Base-by-base conservation (phyloP, 352 stramenopile species). In the Globisporangium spinosum region DNA sequence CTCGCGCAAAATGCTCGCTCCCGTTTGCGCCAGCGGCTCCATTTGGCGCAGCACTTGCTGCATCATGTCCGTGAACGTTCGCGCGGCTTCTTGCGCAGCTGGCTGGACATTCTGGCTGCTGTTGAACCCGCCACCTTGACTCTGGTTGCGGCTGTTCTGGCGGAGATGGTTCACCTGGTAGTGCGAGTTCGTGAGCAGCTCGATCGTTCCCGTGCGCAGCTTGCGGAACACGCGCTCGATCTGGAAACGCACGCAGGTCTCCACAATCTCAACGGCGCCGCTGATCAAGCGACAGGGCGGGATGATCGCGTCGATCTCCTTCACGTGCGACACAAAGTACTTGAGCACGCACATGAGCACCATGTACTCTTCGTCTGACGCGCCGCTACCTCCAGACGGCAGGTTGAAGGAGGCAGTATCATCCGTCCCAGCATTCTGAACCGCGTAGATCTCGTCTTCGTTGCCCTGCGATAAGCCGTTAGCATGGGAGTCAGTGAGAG, bases 281-380 rank as follows among this genome's bases (percentile, higher is more conserved):
- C 68, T 66, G n/a, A 74, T 73, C 12, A 91, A 58, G 17, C 76
- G 69, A 29, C 77, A 87, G 20, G 84, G 79, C n/a, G 84, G 86
- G 22, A 91, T 78, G 22, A 84, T 76, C 23, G 60, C 72, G 47
- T 90, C 77, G 23, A 91, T 72, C 38, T 78, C 67, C 45, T 84
- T 81, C 54, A 91, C 82, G 67, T 87, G 72, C 3, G 79, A 70
- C 10, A 94, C 72, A 72, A 94, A 93, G 49, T 84, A 68, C 65
- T 93, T 91, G 57, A 95, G 77, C 60, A 93, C 83, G 59, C 77
- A 84, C 88, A 95, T 94, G 55, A 95, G 78, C 38, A 90, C 79
- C 67, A 89, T 83, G 53, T 94, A 95, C 49, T 90, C 80, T 34
- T 85, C 86, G n/a, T 81, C 69, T n/a, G 76, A 62, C 7, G 68